Conservation (phyloP, 2,329 filamentous ascomycete species). For the Apiospora rasikravindrae region DNA sequence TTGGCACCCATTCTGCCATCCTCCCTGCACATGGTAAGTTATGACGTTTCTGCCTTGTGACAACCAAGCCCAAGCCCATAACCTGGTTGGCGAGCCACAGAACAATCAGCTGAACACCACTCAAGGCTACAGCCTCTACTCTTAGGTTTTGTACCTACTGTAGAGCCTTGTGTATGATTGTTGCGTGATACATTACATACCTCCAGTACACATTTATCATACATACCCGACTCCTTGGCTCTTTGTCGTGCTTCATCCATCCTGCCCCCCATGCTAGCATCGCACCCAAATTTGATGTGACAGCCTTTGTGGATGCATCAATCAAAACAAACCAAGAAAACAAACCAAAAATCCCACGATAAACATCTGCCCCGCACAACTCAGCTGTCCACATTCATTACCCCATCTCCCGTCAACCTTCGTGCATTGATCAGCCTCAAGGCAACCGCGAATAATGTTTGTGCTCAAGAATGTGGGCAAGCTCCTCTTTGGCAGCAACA, state of each 20-base stretch:
- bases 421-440: constrained; percentile 14
- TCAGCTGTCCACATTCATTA: constrained; percentile 14
- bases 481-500: constrained; percentile 85
- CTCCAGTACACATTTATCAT: not conserved
- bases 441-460: constrained; percentile 17
- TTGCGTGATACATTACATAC: not conserved
- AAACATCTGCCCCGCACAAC: constrained; percentile 13
- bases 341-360: constrained; percentile 14
- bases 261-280: not conserved
- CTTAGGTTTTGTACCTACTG: not conserved
- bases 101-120: not conserved
- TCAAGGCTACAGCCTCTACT: not conserved
- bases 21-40: not conserved
- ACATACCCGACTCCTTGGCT: not conserved
- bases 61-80: not conserved
- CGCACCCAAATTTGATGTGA: not conserved
- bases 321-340: constrained; percentile 1
- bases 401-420: constrained; percentile 10
- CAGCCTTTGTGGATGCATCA: constrained; percentile 12
- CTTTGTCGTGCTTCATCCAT: constrained; percentile 5
- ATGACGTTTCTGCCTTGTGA: constrained; percentile 15
- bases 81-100: not conserved
- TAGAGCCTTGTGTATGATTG: not conserved
- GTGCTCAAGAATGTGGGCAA: constrained; percentile 71
- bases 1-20: not conserved